Conservation (phyloP, 805 yeast species). For the Alloascoidea africana region DNA sequence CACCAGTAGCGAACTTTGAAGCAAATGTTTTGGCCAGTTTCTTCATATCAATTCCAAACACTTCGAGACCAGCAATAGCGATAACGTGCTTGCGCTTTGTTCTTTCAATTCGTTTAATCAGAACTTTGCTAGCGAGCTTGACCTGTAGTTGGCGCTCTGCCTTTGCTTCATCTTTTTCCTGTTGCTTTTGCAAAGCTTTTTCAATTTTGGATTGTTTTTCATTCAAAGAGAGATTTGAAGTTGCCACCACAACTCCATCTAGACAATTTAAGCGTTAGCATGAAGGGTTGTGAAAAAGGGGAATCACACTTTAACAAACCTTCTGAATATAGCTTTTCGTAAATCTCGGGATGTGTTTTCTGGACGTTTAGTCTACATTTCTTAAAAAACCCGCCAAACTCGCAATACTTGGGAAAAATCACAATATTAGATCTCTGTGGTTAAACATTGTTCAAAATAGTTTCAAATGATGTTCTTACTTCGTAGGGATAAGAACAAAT, state of each 20-base stretch:
- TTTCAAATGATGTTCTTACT: conserved; percentile 13
- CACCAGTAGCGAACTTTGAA: conserved; percentile 90
- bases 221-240: conserved; percentile 33
- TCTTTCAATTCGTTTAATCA: conserved; percentile 77
- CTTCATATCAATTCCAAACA: conserved; percentile 78
- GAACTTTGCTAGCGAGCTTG: conserved; percentile 65
- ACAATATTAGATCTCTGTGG: conserved; percentile 8
- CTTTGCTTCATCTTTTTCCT: conserved; percentile 72
- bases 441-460: conserved; percentile 13
- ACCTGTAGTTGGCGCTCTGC: conserved; percentile 73
- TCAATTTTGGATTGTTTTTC: conserved; percentile 77
- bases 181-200: conserved; percentile 71
- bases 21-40: conserved; percentile 87
- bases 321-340: conserved; percentile 41
- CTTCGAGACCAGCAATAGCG: conserved; percentile 77
- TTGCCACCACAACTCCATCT: conserved; percentile 32
- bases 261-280: neutral
- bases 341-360: conserved; percentile 41
- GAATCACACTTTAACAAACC: conserved; percentile 6
- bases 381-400: conserved; percentile 68
- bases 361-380: conserved; percentile 78
- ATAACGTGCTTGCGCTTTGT: conserved; percentile 80
- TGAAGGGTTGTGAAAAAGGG: neutral
- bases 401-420: conserved; percentile 44
- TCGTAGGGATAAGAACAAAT: conserved; percentile 9